phyloP scores from a whole-genome alignment of 768 basidiomycete species.

The Lyophyllum semitale region DNA sequence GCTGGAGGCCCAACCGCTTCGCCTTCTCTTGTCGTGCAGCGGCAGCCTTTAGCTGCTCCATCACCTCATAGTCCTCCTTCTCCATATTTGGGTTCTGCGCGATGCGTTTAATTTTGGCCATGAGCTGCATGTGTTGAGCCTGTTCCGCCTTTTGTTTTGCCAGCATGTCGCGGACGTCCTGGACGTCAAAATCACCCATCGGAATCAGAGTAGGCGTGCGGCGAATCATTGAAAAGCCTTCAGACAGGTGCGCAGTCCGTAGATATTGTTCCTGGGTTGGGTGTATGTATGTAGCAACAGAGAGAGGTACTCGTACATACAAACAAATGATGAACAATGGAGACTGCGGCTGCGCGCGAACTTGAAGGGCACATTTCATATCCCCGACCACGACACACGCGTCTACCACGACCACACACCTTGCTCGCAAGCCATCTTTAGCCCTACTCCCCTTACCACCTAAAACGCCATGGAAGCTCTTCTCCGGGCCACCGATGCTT shows the following conservation, averaged over 20 bases:
- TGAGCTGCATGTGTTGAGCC: conserved; percentile 39
- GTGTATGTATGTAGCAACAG: conserved; percentile 12
- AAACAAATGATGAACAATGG: conserved; percentile 19
- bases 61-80: conserved; percentile 30
- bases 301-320: conserved; percentile 10
- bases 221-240: conserved; percentile 60
- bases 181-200: conserved; percentile 77
- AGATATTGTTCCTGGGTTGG: background rate
- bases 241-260: conserved; percentile 3
- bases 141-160: conserved; percentile 47
- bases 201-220: conserved; percentile 75
- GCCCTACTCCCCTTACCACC: conserved; percentile 7
- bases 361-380: conserved; percentile 8
- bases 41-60: conserved; percentile 31
- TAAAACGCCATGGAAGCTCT: conserved; percentile 59
- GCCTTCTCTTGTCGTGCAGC: conserved; percentile 27
- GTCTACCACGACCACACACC: conserved; percentile 5
- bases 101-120: conserved; percentile 46
- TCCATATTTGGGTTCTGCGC: conserved; percentile 40
- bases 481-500: conserved; percentile 63
- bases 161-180: conserved; percentile 70
- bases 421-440: conserved; percentile 9
- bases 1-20: conserved; percentile 25
- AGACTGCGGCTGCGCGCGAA: conserved; percentile 19
- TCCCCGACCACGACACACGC: conserved; percentile 12